phyloP scores from a whole-genome alignment of 2,329 filamentous ascomycete genomes.

The Curvularia sp. region DNA sequence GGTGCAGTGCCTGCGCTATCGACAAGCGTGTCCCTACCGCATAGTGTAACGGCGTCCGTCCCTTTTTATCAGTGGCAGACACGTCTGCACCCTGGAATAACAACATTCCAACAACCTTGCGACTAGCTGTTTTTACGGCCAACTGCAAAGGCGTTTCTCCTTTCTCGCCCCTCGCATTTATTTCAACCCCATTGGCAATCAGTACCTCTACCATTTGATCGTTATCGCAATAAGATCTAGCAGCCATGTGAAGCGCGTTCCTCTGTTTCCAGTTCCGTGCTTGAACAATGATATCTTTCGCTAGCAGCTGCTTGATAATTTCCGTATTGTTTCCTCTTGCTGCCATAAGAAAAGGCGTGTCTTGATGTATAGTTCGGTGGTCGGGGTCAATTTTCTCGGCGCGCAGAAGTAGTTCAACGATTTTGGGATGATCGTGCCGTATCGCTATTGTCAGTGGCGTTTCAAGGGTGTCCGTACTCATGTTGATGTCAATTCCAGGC shows the following conservation, averaged over 20 bases:
- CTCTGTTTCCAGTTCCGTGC: neutral
- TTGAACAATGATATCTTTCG: neutral
- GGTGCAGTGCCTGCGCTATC: neutral
- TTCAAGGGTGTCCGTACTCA: too few relatives aligned
- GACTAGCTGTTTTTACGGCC: neutral
- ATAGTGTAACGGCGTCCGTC: too few relatives aligned
- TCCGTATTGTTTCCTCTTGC: neutral
- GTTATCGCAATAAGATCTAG: too few relatives aligned
- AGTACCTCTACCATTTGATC: neutral
- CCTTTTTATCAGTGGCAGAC: too few relatives aligned
- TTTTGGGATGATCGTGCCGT: neutral
- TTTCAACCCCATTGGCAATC: neutral
- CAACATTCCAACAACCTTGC: neutral
- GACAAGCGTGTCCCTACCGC: too few relatives aligned
- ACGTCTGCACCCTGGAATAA: neutral
- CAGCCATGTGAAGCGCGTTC: neutral
- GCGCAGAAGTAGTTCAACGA: neutral
- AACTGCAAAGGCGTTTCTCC: neutral
- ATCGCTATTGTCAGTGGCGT: neutral
- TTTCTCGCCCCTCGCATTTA: neutral
- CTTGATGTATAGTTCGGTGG: too few relatives aligned
- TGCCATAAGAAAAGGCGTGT: neutral
- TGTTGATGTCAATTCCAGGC: neutral
- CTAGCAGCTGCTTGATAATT: neutral
- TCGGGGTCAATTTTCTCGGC: neutral